Base-by-base conservation (phyloP, 2,329 filamentous ascomycete genomes). In the Penicillium sp. region DNA sequence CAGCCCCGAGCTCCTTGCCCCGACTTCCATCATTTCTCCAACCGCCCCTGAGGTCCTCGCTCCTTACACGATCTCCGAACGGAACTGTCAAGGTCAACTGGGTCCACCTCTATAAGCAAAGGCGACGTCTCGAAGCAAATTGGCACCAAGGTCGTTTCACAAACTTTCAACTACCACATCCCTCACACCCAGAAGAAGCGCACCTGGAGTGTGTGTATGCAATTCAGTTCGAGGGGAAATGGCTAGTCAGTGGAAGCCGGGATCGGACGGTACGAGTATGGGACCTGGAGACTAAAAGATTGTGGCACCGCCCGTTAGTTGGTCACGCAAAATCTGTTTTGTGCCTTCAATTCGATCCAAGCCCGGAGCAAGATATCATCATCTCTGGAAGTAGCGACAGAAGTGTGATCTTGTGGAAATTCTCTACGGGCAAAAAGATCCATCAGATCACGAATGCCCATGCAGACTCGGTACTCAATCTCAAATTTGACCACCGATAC, bases 191-290 rank as follows among this genome's bases (percentile, higher is more conserved):
- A 1, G 82, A 90, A 28, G 93, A 97, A 70, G 91, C 90, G 1
- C 94, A 99, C 69, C 83, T 81, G 18, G 93, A 97, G 69, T 97
- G 92, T 71, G 92, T 99, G 11, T 99, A 99, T 73, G 93, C 91
- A 2, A 86, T 99, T 49, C 93, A 99, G 71, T 96, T 93, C 67
- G 88, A 88, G 50, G 83, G 88, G 1, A 87, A 91, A 59, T 94
- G 88, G 71, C 82, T 99, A 9, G 93, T 97, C 46, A 97, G 92
- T 68, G 94, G 94, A 14, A 97, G 93, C 67, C 84, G 94, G 49
- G 94, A 99, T 69, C 87, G 85, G 61, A 91, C 90, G 0, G 84
- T 99, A 61, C 87, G 93, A 36, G 87, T 97, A 46, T 99, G 94
- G 94, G 86, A 96, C 70, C 78, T 97, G 60, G 84, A 90, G 40